Evolutionary conservation across 2,329 filamentous ascomycete species (phyloP).

Genomic region (Penicillium sp.): DNA sequence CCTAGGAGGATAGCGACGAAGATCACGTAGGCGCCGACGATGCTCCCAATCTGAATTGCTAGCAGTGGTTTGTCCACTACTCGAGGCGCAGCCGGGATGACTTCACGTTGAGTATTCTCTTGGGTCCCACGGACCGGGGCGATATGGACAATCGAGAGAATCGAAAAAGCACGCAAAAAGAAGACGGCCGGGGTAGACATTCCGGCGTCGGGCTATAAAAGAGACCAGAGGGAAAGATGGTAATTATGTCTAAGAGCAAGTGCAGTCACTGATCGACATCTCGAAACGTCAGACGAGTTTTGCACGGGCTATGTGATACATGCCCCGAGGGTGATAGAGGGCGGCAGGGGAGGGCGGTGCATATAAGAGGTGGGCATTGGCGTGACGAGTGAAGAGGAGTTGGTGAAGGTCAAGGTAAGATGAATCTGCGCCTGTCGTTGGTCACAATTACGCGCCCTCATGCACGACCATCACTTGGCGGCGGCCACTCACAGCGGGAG

Average conservation of each 20-base stretch:
- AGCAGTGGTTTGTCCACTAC: conserved; percentile 62
- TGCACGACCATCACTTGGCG: conserved; percentile 26
- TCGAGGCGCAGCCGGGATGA: conserved; percentile 13
- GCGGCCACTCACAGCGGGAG: conserved; percentile 17
- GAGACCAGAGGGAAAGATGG: conserved; percentile 3
- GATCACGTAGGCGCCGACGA: conserved; percentile 77
- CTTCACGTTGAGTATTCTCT: conserved; percentile 50
- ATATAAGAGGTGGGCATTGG: conserved; percentile 21
- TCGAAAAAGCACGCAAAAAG: conserved; percentile 55
- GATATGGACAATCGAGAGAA: conserved; percentile 46
- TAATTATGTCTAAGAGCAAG: conserved; percentile 14
- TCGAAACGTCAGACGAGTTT: conserved; percentile 28
- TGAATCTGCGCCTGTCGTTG: conserved; percentile 22
- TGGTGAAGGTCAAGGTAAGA: conserved; percentile 2
- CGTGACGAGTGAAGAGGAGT: conserved; percentile 29
- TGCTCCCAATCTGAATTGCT: conserved; percentile 76
- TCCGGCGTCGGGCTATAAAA: conserved; percentile 16
- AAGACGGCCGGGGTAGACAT: conserved; percentile 30
- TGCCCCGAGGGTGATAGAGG: conserved; percentile 21
- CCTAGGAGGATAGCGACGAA: conserved; percentile 70
- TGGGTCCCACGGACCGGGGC: conserved; percentile 12
- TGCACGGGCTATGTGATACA: conserved; percentile 22
- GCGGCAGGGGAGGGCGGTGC: conserved; percentile 18
- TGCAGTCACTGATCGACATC: conserved; percentile 23
- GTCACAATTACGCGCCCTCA: conserved; percentile 28